Evolutionary conservation across 306 rosid genomes (phyloP).

Genomic region (Citrullus mucosospermus): DNA sequence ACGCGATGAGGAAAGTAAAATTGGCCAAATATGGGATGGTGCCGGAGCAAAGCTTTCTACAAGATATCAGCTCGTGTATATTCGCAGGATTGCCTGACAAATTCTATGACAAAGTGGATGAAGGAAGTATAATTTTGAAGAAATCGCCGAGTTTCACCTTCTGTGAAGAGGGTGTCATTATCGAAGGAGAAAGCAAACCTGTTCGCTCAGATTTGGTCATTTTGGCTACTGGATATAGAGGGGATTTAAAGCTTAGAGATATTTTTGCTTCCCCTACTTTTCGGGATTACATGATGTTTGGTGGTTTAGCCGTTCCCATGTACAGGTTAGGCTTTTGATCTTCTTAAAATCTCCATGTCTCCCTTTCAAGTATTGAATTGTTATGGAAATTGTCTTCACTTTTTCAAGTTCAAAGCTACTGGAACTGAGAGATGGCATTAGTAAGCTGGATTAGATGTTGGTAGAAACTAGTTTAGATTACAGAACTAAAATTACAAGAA

Average conservation of each 20-base stretch:
- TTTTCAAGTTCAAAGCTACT: neutral
- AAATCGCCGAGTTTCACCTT: constrained; percentile 35
- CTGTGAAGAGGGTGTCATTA: constrained; percentile 33
- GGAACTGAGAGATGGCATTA: too few relatives aligned
- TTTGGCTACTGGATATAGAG: constrained; percentile 48
- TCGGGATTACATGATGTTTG: constrained; percentile 23
- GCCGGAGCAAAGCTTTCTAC: constrained; percentile 41
- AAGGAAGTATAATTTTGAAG: constrained; percentile 51
- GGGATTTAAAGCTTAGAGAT: constrained; percentile 48
- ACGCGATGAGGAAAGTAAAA: constrained; percentile 24
- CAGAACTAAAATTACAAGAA: neutral
- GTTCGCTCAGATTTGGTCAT: constrained; percentile 38
- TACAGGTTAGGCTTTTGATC: constrained; percentile 30
- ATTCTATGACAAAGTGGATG: constrained; percentile 44
- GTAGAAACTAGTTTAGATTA: neutral
- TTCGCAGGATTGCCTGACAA: constrained; percentile 30
- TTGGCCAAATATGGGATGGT: constrained; percentile 55
- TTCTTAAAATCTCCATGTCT: neutral
- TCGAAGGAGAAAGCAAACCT: constrained; percentile 26
- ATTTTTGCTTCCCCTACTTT: constrained; percentile 41
- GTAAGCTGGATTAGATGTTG: neutral
- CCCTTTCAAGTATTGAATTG: neutral
- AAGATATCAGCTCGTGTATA: constrained; percentile 31
- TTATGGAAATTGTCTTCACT: neutral
- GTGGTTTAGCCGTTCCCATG: constrained; percentile 26